Conservation (phyloP, 306 rosid species). For the Gleditsia sinensis region DNA sequence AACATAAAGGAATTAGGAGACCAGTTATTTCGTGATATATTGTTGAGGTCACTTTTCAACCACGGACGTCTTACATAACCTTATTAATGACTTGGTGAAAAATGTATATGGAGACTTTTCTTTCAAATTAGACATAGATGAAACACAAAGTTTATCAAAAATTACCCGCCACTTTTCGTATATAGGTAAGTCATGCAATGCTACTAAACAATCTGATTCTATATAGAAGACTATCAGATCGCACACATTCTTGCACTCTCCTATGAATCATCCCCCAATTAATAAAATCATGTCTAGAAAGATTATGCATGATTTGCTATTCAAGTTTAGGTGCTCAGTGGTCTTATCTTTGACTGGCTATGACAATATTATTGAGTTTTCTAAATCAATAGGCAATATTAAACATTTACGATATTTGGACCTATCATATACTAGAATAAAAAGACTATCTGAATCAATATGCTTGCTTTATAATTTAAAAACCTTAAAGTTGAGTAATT, state of each 20-base stretch:
- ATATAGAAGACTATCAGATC: not conserved
- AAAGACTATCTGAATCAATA: not conserved
- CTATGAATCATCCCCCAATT: too few relatives aligned
- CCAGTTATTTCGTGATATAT: conserved; percentile 14
- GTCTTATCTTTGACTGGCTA: not conserved
- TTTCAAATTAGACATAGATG: not conserved
- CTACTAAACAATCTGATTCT: not conserved
- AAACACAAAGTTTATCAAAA: not conserved
- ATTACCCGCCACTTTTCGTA: conserved; percentile 31
- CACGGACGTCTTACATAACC: conserved; percentile 39
- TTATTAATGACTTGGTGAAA: conserved; percentile 39
- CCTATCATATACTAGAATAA: not conserved
- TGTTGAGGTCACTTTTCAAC: conserved; percentile 35
- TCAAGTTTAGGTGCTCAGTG: not conserved
- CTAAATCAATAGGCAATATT: conserved; percentile 3
- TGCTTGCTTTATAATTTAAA: conserved; percentile 35
- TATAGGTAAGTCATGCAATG: not conserved
- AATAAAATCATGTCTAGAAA: not conserved
- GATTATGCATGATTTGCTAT: not conserved
- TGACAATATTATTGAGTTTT: not conserved
- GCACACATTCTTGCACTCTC: not conserved
- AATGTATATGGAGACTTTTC: conserved; percentile 9
- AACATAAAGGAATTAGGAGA: conserved; percentile 29
- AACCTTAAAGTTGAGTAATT: not conserved
- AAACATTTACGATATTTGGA: conserved; percentile 37